Evolutionary conservation across 2,329 filamentous ascomycete genomes (phyloP).

Genomic region (Aspergillus sergii): DNA sequence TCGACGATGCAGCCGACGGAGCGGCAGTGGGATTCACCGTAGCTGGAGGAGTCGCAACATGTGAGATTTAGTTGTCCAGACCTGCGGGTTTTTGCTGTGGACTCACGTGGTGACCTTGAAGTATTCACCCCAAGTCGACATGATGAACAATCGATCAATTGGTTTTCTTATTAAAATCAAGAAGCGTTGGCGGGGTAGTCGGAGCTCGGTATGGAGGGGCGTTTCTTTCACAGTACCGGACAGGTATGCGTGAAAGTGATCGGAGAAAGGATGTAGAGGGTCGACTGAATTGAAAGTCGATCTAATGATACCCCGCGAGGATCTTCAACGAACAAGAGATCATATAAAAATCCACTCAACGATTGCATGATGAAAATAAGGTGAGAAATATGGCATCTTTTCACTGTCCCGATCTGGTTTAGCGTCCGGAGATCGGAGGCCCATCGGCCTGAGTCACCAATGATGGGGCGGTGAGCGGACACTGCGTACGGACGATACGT

Average conservation of each 20-base stretch:
- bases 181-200: background rate
- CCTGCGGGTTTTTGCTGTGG: background rate
- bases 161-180: background rate
- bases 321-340: background rate
- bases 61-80: conserved; percentile 4
- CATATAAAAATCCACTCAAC: background rate
- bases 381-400: conserved; percentile 8
- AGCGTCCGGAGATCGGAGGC: conserved; percentile 24
- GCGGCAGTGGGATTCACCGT: conserved; percentile 87
- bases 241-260: background rate
- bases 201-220: background rate
- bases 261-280: background rate
- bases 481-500: background rate
- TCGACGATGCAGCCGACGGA: conserved; percentile 95
- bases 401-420: conserved; percentile 10
- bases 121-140: conserved; percentile 85
- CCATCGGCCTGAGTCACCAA: background rate
- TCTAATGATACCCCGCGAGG: background rate
- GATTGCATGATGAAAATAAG: background rate
- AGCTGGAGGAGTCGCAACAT: conserved; percentile 43
- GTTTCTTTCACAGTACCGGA: background rate
- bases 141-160: conserved; percentile 43
- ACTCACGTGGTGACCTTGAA: conserved; percentile 82
- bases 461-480: background rate
- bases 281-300: background rate